Evolutionary conservation across 305 asterid species (phyloP).

Genomic region (Fraxinus platypoda): DNA sequence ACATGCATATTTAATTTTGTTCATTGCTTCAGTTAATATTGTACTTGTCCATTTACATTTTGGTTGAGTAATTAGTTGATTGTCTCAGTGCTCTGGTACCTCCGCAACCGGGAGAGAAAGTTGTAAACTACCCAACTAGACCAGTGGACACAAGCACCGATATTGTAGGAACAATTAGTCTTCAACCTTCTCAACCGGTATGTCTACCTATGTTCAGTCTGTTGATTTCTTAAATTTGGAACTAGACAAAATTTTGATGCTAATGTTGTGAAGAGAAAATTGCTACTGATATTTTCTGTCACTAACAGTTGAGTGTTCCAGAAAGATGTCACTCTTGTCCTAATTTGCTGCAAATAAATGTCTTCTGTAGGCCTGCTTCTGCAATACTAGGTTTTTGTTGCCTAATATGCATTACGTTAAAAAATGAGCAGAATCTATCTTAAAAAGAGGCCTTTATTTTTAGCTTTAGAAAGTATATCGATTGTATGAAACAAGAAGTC

Average conservation of each 20-base stretch:
- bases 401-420: background rate
- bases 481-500: constrained; percentile 10
- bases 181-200: constrained; percentile 92
- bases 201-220: constrained; percentile 24
- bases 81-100: constrained; percentile 71
- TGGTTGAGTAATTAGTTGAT: constrained; percentile 21
- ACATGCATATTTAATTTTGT: background rate
- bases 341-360: background rate
- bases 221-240: constrained; percentile 9
- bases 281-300: constrained; percentile 19
- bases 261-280: constrained; percentile 10
- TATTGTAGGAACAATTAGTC: constrained; percentile 92
- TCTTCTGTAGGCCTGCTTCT: constrained; percentile 4
- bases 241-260: constrained; percentile 4
- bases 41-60: constrained; percentile 10
- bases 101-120: constrained; percentile 91
- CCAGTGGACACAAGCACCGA: constrained; percentile 92
- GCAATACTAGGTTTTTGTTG: constrained; percentile 16
- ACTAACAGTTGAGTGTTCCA: constrained; percentile 16
- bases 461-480: background rate
- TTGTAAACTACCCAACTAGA: constrained; percentile 83
- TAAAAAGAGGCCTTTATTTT: background rate
- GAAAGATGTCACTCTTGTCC: background rate
- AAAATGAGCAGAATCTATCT: background rate
- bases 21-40: constrained; percentile 4